Evolutionary conservation across 2,329 filamentous ascomycete genomes (phyloP), one percentile per base, ranked within the genome.

Genomic region (Cucurbitaria berberidis): DNA sequence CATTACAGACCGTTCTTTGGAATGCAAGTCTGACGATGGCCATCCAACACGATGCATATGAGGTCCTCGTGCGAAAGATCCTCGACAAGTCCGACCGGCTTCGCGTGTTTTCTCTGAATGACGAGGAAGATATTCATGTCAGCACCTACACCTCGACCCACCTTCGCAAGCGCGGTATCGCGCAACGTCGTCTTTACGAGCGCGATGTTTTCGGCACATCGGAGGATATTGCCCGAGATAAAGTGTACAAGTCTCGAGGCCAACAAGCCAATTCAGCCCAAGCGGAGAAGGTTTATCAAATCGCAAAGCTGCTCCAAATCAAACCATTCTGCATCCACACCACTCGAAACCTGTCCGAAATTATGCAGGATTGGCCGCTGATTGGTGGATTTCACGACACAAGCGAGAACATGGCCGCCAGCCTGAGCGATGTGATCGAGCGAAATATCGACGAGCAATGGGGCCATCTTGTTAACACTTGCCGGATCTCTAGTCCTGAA

Each of bases 1-100:
- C 60, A 2, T 76, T 82, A 71, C 79, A 83, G 57, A 65, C 40
- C 3, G 72, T 79, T 0, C 22, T 9, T 0, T 83, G 80, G 80
- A 63, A 78, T 50, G 10, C 56, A 0, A 6, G 68, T 0, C 57
- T 82, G 5, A 73, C 77, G 1, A 63, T 54, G 16, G 26, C 39
- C 2, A 54, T 66, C 9, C 67, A 70, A 48, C 57, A 68, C 34
- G 67, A 68, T n/a, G 46, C 32, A 16, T 68, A 58, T 27, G 41
- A 52, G 30, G 27, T 21, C 11, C 18, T 60, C n/a, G 60, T 63
- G 11, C 42, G 55, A n/a, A 30, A 42, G 5, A 66, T 67, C 41
- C 39, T 43, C 16, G 26, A 53, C 2, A 62, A 54, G 35, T 65
- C 57, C 26, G 40, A 55, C 1, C 40, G 38, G 11, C 54, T 65